Base-by-base conservation (phyloP, 257 asterid species). In the Cordia subcordata region DNA sequence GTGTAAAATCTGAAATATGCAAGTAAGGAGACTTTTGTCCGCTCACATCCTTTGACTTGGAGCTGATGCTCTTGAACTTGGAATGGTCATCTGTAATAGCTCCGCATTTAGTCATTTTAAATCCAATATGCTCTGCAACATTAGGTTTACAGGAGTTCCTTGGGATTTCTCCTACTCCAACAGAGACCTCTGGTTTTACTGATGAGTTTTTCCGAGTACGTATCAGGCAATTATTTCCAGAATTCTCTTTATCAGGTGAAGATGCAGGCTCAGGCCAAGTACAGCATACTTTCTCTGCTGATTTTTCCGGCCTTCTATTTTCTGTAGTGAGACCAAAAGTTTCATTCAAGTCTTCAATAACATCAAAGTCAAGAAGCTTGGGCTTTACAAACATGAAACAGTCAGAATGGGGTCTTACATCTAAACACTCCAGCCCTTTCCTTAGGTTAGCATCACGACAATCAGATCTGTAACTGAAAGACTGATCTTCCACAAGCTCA, bases 311-410 rank as follows among this genome's bases (percentile, higher is more conserved):
- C 14, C 11, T n/a, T 4, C 12, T 21, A 16, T 20, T 21, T 51
- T 51, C 55, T 21, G 11, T 11, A 51, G 55, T n/a, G n/a, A n/a
- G n/a, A n/a, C n/a, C n/a, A n/a, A n/a, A n/a, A n/a, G n/a, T n/a
- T 18, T n/a, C 54, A 39, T 62, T 63, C 73, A 76, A 51, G 74
- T 39, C 71, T 52, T 65, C 85, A 52, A 33, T 61, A 61, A 67
- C 69, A 55, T 62, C 75, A 71, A 78, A 75, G 59, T 64, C 66
- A 52, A 81, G 75, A 59, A 68, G 86, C 72, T 74, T 78, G 35
- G 84, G 87, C 54, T 75, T 75, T 73, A 78, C 62, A 68, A 58
- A 46, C 66, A 51, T 68, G 58, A 68, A 64, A 61, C 69, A 66
- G 68, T 66, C 82, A 35, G 64, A 68, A 42, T 77, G 68, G 33